Evolutionary conservation across 345 rosid genomes (phyloP).

Genomic region (Toxicodendron radicans): DNA sequence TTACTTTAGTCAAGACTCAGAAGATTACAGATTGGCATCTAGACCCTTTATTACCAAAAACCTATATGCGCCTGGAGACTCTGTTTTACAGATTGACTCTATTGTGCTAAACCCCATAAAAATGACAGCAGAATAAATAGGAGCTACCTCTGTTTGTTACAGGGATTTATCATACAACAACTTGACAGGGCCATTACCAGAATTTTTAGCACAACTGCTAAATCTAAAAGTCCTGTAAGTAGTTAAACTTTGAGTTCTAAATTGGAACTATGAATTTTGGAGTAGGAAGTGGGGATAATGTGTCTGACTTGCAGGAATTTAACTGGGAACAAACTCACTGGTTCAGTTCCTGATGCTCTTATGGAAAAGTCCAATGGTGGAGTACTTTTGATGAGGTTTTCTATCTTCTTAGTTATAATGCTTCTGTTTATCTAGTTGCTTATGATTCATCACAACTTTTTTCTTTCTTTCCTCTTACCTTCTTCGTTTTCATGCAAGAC

Average conservation of each 20-base stretch:
- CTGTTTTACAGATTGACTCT: neutral
- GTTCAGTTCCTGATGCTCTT: neutral
- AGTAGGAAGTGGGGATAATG: neutral
- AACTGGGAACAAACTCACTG: neutral
- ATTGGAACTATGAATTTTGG: neutral
- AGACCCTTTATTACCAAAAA: neutral
- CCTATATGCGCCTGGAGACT: neutral
- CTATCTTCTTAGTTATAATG: too few relatives aligned
- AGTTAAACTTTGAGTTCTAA: neutral
- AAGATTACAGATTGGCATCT: neutral
- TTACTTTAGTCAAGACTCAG: neutral
- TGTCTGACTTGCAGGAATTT: neutral
- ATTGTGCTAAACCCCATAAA: neutral
- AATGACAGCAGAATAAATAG: neutral
- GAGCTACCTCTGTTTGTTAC: neutral
- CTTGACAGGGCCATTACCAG: neutral
- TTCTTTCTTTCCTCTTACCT: neutral
- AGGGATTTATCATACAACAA: slow-evolving; percentile 42
- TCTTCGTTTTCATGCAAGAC: neutral
- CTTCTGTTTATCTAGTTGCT: neutral
- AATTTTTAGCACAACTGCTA: slow-evolving; percentile 24
- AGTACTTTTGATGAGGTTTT: neutral
- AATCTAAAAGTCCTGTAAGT: neutral
- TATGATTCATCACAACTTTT: neutral
- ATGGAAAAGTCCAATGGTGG: neutral